phyloP scores from a whole-genome alignment of 2,329 filamentous ascomycete genomes.

The Claviceps maximensis region DNA sequence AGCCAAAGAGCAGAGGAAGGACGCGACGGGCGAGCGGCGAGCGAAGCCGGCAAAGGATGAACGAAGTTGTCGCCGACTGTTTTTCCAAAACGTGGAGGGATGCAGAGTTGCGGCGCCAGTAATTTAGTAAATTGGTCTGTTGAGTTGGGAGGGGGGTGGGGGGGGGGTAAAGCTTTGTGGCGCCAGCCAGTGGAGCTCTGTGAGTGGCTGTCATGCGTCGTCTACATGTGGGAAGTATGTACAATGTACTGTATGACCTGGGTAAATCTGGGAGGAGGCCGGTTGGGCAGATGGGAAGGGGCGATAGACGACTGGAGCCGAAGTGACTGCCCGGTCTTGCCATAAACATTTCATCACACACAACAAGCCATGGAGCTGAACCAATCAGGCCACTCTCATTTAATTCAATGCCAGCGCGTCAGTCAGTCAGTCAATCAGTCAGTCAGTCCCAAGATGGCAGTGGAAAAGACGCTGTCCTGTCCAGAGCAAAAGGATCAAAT shows the following conservation, averaged over 20 bases:
- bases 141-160: conserved; percentile 4
- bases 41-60: not conserved
- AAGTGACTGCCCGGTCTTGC: not conserved
- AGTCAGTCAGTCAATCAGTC: not conserved
- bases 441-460: not conserved
- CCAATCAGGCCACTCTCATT: not conserved
- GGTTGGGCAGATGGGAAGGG: not conserved
- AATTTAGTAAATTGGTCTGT: conserved; percentile 1
- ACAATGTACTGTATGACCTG: too few relatives aligned
- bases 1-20: not conserved
- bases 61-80: conserved; percentile 6
- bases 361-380: not conserved
- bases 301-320: not conserved
- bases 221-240: not conserved
- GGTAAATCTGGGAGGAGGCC: too few relatives aligned
- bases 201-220: conserved; percentile 4
- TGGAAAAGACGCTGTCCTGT: not conserved
- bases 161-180: too few relatives aligned
- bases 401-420: not conserved
- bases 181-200: conserved; percentile 5
- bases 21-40: not conserved
- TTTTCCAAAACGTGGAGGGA: conserved; percentile 2
- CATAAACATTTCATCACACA: not conserved
- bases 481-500: not conserved
- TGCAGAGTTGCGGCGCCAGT: conserved; percentile 2